These are phyloP conservation scores for Trypanosomatidae sp. DNA, from an alignment of 208 protist species.

Conservation along the genomic window DNA sequence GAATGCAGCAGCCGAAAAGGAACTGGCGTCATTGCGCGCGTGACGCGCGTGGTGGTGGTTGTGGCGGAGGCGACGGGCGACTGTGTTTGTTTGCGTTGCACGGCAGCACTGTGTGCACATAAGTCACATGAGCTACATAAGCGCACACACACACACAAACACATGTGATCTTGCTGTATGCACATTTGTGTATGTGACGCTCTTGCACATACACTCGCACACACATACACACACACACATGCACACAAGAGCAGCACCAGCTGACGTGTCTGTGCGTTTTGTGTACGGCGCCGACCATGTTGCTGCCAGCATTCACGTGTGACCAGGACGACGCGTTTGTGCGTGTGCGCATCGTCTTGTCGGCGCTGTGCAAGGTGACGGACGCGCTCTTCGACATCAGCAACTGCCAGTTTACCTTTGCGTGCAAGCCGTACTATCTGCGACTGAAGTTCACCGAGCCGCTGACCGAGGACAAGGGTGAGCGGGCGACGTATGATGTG, in stretches of 20 bases:
- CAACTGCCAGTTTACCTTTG: slow-evolving; percentile 75
- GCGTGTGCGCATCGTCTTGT: slow-evolving; percentile 58
- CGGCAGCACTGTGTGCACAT: not conserved
- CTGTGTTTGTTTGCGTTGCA: too few species aligned
- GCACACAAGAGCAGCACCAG: too few species aligned
- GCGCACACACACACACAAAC: too few species aligned
- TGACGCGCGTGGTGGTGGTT: not conserved
- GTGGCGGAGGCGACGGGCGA: too few species aligned
- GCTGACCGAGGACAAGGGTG: slow-evolving; percentile 55
- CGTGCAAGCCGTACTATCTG: slow-evolving; percentile 84
- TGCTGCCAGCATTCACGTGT: slow-evolving; percentile 78
- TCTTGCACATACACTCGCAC: not conserved
- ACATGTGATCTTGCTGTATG: too few species aligned
- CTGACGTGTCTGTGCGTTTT: not conserved
- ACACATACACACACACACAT: too few species aligned
- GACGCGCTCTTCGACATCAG: slow-evolving; percentile 72
- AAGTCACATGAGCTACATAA: not conserved
- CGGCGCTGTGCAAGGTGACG: slow-evolving; percentile 61
- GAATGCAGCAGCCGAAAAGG: slow-evolving; percentile 27
- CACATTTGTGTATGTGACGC: too few species aligned
- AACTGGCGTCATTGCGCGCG: slow-evolving; percentile 23
- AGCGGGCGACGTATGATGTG: slow-evolving; percentile 68
- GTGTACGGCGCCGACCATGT: slow-evolving; percentile 25
- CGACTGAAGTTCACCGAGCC: slow-evolving; percentile 72
- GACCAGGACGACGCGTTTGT: slow-evolving; percentile 74